phyloP scores from a whole-genome alignment of 2,329 filamentous ascomycete genomes.

The Bipolaris sorokiniana region DNA sequence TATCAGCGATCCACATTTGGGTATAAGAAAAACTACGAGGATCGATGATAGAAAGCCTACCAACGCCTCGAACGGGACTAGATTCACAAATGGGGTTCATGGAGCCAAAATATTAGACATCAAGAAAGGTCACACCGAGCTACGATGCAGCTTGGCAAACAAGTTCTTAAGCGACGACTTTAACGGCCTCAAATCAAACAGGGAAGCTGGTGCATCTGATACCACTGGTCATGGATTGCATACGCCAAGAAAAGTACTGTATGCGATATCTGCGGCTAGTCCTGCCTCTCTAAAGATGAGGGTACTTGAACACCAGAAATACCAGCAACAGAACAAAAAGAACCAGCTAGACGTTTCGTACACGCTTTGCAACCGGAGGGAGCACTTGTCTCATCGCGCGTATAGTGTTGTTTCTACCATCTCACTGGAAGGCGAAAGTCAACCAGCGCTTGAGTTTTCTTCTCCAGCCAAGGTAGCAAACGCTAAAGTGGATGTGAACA shows the following conservation, averaged over 20 bases:
- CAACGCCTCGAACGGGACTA: background rate
- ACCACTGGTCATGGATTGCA: background rate
- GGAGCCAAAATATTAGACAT: background rate
- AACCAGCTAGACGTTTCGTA: background rate
- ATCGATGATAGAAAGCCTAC: background rate
- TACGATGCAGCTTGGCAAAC: background rate
- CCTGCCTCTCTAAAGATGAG: background rate
- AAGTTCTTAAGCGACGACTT: background rate
- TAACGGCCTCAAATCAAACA: background rate
- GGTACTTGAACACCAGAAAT: background rate
- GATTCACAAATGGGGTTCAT: too few species aligned
- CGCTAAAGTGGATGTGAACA: slow-evolving; percentile 18
- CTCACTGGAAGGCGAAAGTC: background rate
- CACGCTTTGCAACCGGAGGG: background rate
- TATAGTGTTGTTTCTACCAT: background rate
- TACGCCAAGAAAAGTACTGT: background rate
- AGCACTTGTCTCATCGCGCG: background rate
- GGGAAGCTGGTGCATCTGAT: background rate
- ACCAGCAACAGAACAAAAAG: background rate
- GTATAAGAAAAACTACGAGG: background rate
- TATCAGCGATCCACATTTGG: background rate
- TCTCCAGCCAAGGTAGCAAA: background rate
- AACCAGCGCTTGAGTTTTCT: background rate
- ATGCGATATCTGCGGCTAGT: background rate
- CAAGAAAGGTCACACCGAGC: background rate